Evolutionary conservation across 2,329 filamentous ascomycete genomes (phyloP), one percentile per base, ranked within the genome.

Genomic region (Botryosphaeria agaves): DNA sequence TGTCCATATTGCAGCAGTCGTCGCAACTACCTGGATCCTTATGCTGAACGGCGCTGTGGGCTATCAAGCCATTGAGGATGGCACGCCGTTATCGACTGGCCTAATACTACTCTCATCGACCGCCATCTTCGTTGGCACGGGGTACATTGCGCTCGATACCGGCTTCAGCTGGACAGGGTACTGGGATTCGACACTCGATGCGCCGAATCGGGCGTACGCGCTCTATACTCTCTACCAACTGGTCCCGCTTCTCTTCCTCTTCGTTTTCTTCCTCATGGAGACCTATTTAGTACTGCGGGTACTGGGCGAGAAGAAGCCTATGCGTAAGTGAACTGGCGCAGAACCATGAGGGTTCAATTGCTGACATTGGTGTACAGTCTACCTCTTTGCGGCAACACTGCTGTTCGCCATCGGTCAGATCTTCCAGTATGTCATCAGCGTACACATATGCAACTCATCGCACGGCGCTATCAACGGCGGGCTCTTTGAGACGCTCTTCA

Each of bases 201-300:
- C 55, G 0, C 49, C 61, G 2, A 69, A 74, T 18, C 72, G 75
- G 38, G 73, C 80, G 39, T 82, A 92, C 44, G 79, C 80, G 9
- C 74, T 98, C 27, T 98, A 98, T 51, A 83, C 93, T 8, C 66
- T 95, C 6, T 98, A 95, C 49, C 83, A 92, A 52, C 72, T 98
- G 7, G 72, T 76, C 7, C 89, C 89, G 2, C 66, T 98, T 34
- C 59, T 95, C 28, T 92, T 92, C 58, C 62, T 95, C n/a, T 74
- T 85, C 36, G 66, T 77, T 31, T 98, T 81, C 61, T 92, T 83
- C 55, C 36, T 84, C 14, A 66, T 95, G 24, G 87, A 95, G 53
- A 57, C 76, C 0, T 65, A 89, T 36, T 66, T 98, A 24, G 89
- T 98, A 17, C 57, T 95, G 18, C 69, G 76, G 37, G 69, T 98